These are phyloP conservation scores for Aspergillus melleus DNA, from an alignment of 2,329 filamentous ascomycete genomes.

Conservation along the genomic window DNA sequence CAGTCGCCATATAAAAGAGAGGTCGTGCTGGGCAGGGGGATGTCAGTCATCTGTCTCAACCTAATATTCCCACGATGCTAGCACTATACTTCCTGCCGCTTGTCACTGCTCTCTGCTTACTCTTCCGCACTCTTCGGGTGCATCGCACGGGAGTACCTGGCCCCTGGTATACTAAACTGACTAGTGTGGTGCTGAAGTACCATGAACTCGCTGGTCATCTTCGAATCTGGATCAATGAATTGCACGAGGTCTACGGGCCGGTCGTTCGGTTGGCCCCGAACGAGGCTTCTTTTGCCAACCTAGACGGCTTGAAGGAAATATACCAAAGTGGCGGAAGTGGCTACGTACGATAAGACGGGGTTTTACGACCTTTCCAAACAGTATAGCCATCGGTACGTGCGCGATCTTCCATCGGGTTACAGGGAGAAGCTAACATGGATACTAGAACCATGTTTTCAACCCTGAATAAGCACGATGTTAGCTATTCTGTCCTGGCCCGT, in stretches of 20 bases:
- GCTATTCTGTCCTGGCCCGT: too few relatives aligned
- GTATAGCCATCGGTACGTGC: slow-evolving; percentile 28
- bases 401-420: background rate
- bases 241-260: slow-evolving; percentile 29
- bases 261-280: slow-evolving; percentile 32
- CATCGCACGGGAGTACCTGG: slow-evolving; percentile 24
- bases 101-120: too few relatives aligned
- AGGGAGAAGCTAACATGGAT: background rate
- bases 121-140: too few relatives aligned
- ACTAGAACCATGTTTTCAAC: slow-evolving; percentile 20
- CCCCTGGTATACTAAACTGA: slow-evolving; percentile 30
- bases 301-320: slow-evolving; percentile 33
- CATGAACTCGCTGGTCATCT: slow-evolving; percentile 31
- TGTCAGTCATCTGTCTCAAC: too few relatives aligned
- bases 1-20: too few relatives aligned
- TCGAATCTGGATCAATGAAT: slow-evolving; percentile 28
- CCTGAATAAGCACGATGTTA: slow-evolving; percentile 11
- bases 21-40: too few relatives aligned
- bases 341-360: slow-evolving; percentile 40
- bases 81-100: too few relatives aligned
- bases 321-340: slow-evolving; percentile 36
- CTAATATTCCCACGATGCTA: too few relatives aligned
- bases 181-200: slow-evolving; percentile 30
- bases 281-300: slow-evolving; percentile 30
- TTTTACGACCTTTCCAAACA: slow-evolving; percentile 37